Evolutionary conservation across 345 rosid species (phyloP).

Genomic region (Gossypium rotundifolium): DNA sequence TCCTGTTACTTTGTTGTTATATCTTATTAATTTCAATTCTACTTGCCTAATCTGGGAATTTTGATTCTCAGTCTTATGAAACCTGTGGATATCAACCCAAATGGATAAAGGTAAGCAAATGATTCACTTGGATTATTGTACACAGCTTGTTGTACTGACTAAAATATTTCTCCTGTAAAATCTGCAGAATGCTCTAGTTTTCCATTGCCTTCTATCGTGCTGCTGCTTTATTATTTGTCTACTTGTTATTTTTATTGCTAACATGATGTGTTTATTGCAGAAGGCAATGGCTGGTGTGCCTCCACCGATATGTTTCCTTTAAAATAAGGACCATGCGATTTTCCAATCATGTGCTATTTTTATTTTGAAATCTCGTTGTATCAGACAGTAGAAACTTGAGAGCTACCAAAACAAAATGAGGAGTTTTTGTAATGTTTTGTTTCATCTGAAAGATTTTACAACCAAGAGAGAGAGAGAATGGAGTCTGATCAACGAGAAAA

Average conservation of each 20-base stretch:
- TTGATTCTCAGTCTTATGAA: conserved; percentile 62
- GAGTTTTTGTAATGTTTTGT: neutral
- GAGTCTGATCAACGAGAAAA: conserved; percentile 1
- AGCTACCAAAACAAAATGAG: neutral
- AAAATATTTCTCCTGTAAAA: neutral
- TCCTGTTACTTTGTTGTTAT: neutral
- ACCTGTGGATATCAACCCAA: conserved; percentile 87
- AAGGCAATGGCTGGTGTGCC: conserved; percentile 92
- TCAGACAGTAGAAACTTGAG: neutral
- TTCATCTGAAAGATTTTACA: conserved; percentile 2
- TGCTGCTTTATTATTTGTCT: neutral
- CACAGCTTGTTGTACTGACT: conserved; percentile 9
- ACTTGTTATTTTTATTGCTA: conserved; percentile 4
- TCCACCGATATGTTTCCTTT: conserved; percentile 84
- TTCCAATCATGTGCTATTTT: neutral
- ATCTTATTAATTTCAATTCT: conserved; percentile 10
- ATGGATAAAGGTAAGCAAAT: conserved; percentile 85
- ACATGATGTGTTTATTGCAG: conserved; percentile 34
- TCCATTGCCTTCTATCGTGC: conserved; percentile 9
- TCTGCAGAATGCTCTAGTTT: neutral
- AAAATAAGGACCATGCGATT: neutral
- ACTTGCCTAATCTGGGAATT: conserved; percentile 21
- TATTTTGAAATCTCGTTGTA: neutral
- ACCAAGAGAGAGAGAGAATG: neutral
- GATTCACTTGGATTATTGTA: neutral